A percentile compares a stretch with the other conserved stretches of the same genome.
Conservation (phyloP, 768 basidiomycete species). For the Exsudoporus frostii region DNA sequence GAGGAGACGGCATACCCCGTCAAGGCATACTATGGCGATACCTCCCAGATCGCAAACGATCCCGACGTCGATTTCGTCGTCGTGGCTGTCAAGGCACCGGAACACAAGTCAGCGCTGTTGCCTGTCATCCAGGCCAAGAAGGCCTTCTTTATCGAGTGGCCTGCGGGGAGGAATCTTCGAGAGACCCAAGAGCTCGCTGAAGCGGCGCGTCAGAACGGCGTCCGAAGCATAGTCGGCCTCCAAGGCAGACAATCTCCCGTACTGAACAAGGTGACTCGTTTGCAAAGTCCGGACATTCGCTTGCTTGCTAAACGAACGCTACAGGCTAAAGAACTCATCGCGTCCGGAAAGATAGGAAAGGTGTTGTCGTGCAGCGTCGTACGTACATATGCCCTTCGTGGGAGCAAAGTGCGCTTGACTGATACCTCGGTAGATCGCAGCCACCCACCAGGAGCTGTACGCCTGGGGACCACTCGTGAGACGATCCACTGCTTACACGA, state of each 20-base stretch:
- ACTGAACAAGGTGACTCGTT: neutral
- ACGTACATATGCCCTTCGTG: neutral
- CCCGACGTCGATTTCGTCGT: slow-evolving; percentile 13
- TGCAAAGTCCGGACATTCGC: neutral
- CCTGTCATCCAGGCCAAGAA: slow-evolving; percentile 11
- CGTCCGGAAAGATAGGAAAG: neutral
- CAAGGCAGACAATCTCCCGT: slow-evolving; percentile 12
- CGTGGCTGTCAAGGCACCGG: slow-evolving; percentile 8
- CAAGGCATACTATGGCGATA: slow-evolving; percentile 11
- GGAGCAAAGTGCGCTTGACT: neutral
- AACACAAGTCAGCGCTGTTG: slow-evolving; percentile 5
- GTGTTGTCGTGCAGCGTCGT: neutral
- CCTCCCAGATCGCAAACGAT: slow-evolving; percentile 13
- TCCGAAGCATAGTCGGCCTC: slow-evolving; percentile 4
- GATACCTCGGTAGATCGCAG: neutral
- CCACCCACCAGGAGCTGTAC: neutral
- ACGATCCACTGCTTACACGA: neutral
- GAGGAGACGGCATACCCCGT: slow-evolving; percentile 1
- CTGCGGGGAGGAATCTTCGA: slow-evolving; percentile 4
- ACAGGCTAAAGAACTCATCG: neutral
- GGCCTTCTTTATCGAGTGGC: slow-evolving; percentile 12
- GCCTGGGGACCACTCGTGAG: neutral
- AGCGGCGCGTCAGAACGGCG: slow-evolving; percentile 2
- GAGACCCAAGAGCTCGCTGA: slow-evolving; percentile 10
- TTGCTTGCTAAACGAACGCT: neutral